These are phyloP conservation scores for Cladosporium phlei DNA, from an alignment of 2,329 filamentous ascomycete genomes.

Conservation along the genomic window DNA sequence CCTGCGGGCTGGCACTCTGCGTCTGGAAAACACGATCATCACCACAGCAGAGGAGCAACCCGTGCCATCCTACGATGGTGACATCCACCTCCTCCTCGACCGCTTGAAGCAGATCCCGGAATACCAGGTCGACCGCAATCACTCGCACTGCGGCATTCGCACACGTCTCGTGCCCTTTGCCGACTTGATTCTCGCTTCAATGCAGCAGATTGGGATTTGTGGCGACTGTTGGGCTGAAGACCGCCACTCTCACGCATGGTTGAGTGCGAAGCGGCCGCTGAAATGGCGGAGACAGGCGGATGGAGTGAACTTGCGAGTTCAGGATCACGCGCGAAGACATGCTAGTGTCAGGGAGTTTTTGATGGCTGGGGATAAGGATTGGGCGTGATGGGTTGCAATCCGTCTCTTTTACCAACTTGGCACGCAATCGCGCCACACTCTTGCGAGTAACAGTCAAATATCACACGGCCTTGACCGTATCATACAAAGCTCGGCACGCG, in stretches of 20 bases:
- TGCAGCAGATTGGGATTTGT: slow-evolving; percentile 43
- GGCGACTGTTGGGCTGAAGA: slow-evolving; percentile 41
- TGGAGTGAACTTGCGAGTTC: slow-evolving; percentile 18
- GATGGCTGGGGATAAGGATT: slow-evolving; percentile 30
- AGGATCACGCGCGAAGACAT: slow-evolving; percentile 26
- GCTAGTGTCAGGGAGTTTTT: slow-evolving; percentile 27
- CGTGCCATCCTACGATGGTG: slow-evolving; percentile 52
- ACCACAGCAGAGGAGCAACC: slow-evolving; percentile 35
- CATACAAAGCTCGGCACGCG: no score
- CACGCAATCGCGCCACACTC: no score
- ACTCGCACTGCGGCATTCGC: slow-evolving; percentile 67
- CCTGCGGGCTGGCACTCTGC: slow-evolving; percentile 55
- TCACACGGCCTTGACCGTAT: no score
- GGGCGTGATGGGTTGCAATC: slow-evolving; percentile 16
- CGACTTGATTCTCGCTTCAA: slow-evolving; percentile 53
- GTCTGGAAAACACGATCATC: slow-evolving; percentile 45
- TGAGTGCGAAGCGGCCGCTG: slow-evolving; percentile 41
- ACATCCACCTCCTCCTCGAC: slow-evolving; percentile 57
- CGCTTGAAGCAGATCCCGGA: slow-evolving; percentile 61
- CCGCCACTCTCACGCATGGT: slow-evolving; percentile 41
- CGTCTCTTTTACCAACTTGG: no score
- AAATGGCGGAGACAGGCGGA: slow-evolving; percentile 34
- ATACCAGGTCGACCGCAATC: slow-evolving; percentile 70
- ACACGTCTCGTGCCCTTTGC: slow-evolving; percentile 62
- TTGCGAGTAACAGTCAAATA: no score